Evolutionary conservation across 1,284 basidiomycete genomes (phyloP).

Genomic region (Pyrrhoderma noxium): DNA sequence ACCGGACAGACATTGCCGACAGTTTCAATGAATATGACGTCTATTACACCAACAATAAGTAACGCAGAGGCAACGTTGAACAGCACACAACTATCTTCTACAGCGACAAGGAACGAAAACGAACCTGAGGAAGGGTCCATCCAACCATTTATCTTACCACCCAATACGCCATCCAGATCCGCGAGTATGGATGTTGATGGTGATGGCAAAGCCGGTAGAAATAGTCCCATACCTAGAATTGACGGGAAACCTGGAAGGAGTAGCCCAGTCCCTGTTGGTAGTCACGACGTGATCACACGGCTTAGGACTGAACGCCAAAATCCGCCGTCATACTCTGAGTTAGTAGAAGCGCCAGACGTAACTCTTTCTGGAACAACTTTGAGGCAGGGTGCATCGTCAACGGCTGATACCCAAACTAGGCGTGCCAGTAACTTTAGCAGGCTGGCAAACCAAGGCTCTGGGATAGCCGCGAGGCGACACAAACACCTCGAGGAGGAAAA

Average conservation of each 20-base stretch:
- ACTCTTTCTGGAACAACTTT: slow-evolving; percentile 4
- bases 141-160: slow-evolving; percentile 10
- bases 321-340: slow-evolving; percentile 10
- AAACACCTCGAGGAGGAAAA: too few species aligned
- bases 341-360: not conserved
- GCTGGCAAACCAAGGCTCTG: too few species aligned
- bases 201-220: not conserved
- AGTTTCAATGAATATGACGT: too few species aligned
- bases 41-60: slow-evolving; percentile 1
- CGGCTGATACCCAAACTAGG: not conserved
- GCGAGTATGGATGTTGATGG: not conserved
- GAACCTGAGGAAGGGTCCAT: slow-evolving; percentile 8
- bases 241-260: not conserved
- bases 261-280: not conserved
- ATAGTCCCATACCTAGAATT: too few species aligned
- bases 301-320: slow-evolving; percentile 6
- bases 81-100: not conserved
- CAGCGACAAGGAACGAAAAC: not conserved
- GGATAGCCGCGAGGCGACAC: too few species aligned
- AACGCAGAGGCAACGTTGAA: slow-evolving; percentile 1
- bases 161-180: not conserved
- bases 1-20: too few species aligned
- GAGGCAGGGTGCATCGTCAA: not conserved
- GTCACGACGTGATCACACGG: not conserved
- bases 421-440: not conserved